phyloP scores from a whole-genome alignment of 352 stramenopile species.

The Globisporangium parvum region DNA sequence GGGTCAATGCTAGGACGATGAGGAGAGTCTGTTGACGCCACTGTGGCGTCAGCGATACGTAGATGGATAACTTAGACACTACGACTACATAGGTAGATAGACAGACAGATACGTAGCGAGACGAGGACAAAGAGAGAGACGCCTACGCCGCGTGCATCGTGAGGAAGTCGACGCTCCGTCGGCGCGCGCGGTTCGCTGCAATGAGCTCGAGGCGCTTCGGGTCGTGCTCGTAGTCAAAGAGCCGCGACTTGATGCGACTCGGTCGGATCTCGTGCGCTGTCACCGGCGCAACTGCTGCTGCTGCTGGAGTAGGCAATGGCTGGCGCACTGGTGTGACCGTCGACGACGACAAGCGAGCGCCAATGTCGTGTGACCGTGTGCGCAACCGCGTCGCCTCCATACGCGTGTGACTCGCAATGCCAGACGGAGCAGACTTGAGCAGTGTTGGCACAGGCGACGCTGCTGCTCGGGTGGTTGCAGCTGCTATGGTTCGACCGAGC shows the following conservation, averaged over 20 bases:
- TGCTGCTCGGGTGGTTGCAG: background rate
- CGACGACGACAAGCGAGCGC: background rate
- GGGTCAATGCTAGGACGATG: no score
- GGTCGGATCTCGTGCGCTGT: slow-evolving; percentile 4
- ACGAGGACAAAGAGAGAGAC: background rate
- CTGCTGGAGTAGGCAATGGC: no score
- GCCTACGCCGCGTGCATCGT: background rate
- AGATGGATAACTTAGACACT: background rate
- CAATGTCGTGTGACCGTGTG: background rate
- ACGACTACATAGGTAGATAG: background rate
- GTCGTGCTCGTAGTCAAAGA: slow-evolving; percentile 16
- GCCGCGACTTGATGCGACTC: slow-evolving; percentile 12
- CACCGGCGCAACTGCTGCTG: slow-evolving; percentile 2
- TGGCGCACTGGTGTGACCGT: background rate
- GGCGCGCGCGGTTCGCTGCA: slow-evolving; percentile 15
- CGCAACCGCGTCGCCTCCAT: background rate
- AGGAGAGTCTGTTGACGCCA: background rate
- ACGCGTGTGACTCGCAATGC: background rate
- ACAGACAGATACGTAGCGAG: background rate
- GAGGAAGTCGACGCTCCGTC: slow-evolving; percentile 7
- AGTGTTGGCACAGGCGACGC: background rate
- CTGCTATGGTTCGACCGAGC: background rate
- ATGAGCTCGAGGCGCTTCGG: slow-evolving; percentile 17
- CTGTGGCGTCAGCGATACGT: background rate
- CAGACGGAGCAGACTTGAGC: no score